Evolutionary conservation across 495 filamentous ascomycete species (phyloP).

Genomic region (Elaphomyces granulatus): DNA sequence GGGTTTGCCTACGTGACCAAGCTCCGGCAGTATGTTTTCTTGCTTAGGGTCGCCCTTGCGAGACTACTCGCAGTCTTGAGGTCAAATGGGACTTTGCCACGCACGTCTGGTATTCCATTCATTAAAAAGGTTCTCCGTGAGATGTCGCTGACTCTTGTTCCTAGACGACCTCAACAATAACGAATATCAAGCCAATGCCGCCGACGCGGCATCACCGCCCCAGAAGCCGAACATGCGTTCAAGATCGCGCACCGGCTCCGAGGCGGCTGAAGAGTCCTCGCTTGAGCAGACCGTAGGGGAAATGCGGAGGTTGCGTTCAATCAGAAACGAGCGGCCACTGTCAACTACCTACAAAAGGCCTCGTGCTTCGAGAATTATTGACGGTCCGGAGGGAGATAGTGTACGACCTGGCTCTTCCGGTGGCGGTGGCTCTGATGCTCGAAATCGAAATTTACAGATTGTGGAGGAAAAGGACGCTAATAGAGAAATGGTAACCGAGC

Average conservation of each 20-base stretch:
- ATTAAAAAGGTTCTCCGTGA: too few relatives aligned
- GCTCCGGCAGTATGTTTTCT: slow-evolving; percentile 85
- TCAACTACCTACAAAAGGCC: slow-evolving; percentile 85
- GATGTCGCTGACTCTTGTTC: too few relatives aligned
- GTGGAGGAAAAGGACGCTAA: slow-evolving; percentile 71
- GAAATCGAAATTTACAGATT: slow-evolving; percentile 55
- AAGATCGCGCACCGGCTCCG: slow-evolving; percentile 53
- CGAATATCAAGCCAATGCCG: slow-evolving; percentile 52
- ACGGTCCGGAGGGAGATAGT: slow-evolving; percentile 70
- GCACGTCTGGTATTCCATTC: slow-evolving; percentile 48
- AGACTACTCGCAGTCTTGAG: slow-evolving; percentile 77
- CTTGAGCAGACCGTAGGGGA: slow-evolving; percentile 95
- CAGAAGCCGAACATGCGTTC: slow-evolving; percentile 56
- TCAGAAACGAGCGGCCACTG: slow-evolving; percentile 81
- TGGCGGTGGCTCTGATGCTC: slow-evolving; percentile 42
- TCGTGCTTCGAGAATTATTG: slow-evolving; percentile 80
- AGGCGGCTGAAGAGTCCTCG: slow-evolving; percentile 45
- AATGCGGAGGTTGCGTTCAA: slow-evolving; percentile 80
- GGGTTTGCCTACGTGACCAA: slow-evolving; percentile 57
- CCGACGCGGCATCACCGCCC: slow-evolving; percentile 33
- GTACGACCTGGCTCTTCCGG: slow-evolving; percentile 70
- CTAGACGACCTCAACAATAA: slow-evolving; percentile 59
- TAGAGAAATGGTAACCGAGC: slow-evolving; percentile 54
- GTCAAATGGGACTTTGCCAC: slow-evolving; percentile 62
- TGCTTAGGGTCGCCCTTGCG: slow-evolving; percentile 82